Base-by-base conservation (phyloP, 352 stramenopile species). In the Phytophthora sp. region DNA sequence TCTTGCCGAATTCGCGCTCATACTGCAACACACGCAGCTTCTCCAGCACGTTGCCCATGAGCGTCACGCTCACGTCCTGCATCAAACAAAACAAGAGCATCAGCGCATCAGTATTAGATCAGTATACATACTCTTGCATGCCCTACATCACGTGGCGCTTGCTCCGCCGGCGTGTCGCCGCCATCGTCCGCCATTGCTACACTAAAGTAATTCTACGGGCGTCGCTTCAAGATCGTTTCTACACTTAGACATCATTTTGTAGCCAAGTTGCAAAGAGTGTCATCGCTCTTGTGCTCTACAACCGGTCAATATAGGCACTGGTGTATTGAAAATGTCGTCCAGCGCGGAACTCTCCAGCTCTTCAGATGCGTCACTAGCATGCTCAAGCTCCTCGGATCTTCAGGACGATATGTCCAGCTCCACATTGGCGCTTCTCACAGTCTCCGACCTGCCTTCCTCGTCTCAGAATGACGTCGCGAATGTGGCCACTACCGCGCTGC, bases 1-100 rank as follows among this genome's bases (percentile, higher is more conserved):
- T 95, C 73, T 93, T 93, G 68, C 75, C 72, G 33, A 94, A 70
- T 36, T 95, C 85, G 41, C 80, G 76, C 29, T 95, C 87, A 63
- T 94, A 95, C 49, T 82, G 75, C 62, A 94, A 68, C 27, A 93
- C 83, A 13, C 84, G 84, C 29, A 95, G 74, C 69, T 95, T 95
- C 69, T 94, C 85, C 9, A 95, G 69, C 50, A 90, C 86, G 65
- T 90, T 93, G 35, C 84, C 82, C 84, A 95, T 95, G 57, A 91
- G 66, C 38, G 81, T 89, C 41, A 95, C 84, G 24, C 75, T 84
- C 63, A 91, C 73, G 38, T 95, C 86, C 86, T 94, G 47, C 7
- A 26, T 18, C 18, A 11, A 3, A 47, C 39, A 24, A 27, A 12
- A 46, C 7, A 66, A 36, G 35, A 56, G 30, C 30, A 21, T 46